Evolutionary conservation across 345 rosid genomes (phyloP).

Genomic region (Moricandia moricandioides): DNA sequence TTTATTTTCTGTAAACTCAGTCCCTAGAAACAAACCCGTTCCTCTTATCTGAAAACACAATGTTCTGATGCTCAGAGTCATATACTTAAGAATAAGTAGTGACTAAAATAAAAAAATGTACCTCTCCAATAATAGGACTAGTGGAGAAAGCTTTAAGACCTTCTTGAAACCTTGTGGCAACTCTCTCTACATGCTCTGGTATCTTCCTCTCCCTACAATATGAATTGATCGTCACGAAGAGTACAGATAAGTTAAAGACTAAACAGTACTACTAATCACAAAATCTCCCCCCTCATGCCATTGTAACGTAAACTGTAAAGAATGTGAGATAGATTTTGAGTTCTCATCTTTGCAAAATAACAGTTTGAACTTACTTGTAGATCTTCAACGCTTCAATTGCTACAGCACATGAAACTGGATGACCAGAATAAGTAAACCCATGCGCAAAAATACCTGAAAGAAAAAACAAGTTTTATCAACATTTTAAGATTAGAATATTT

Average conservation of each 20-base stretch:
- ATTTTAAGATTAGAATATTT: background rate
- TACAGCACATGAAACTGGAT: constrained; percentile 91
- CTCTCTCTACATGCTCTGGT: constrained; percentile 45
- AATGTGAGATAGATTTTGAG: background rate
- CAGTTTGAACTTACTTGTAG: constrained; percentile 49
- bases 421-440: constrained; percentile 97
- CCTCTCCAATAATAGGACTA: constrained; percentile 95
- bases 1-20: constrained; percentile 83
- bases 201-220: constrained; percentile 76
- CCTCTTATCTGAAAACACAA: constrained; percentile 71
- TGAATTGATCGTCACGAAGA: background rate
- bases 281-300: background rate
- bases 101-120: constrained; percentile 12
- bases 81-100: background rate
- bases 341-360: no score
- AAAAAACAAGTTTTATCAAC: background rate
- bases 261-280: background rate
- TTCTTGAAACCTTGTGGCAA: constrained; percentile 75
- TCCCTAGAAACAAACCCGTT: constrained; percentile 86
- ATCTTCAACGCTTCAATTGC: constrained; percentile 72
- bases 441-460: constrained; percentile 74
- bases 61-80: background rate
- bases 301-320: background rate
- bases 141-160: constrained; percentile 73
- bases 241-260: background rate